A percentile compares a stretch with the other conserved stretches of the same genome.
Conservation (phyloP, 768 basidiomycete genomes). For the Saitozyma podzolica region DNA sequence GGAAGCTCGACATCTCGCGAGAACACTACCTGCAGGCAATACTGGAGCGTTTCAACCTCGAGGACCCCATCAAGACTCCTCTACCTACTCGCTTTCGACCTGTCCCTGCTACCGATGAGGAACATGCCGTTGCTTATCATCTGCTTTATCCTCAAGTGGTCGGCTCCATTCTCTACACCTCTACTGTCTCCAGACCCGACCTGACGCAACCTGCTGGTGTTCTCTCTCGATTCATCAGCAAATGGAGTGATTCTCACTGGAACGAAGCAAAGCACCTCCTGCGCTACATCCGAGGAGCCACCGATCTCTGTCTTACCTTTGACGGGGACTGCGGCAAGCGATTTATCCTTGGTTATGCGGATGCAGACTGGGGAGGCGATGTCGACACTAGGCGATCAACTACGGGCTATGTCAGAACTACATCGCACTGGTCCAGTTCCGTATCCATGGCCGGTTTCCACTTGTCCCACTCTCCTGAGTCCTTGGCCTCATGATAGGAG, state of each 20-base stretch:
- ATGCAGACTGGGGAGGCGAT: conserved; percentile 43
- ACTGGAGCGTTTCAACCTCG: conserved; percentile 3
- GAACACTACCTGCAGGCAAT: conserved; percentile 8
- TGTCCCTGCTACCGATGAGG: too few species aligned
- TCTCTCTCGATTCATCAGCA: too few species aligned
- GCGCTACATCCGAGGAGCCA: conserved; percentile 23
- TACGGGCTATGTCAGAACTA: too few species aligned
- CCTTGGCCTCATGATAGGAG: too few species aligned
- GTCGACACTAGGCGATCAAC: conserved; percentile 47
- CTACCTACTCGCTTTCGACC: conserved; percentile 12
- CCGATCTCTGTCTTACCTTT: conserved; percentile 19
- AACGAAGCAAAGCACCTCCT: conserved; percentile 22
- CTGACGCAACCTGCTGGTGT: conserved; percentile 15
- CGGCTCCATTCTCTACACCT: conserved; percentile 17
- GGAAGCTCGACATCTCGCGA: too few species aligned
- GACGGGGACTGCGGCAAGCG: conserved; percentile 4
- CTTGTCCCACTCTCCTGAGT: too few species aligned
- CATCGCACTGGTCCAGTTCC: too few species aligned
- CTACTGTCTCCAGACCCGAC: conserved; percentile 17
- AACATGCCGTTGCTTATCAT: conserved; percentile 1
- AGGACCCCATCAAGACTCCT: conserved; percentile 9
- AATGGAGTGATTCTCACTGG: conserved; percentile 11
- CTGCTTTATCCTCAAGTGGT: too few species aligned
- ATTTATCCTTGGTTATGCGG: conserved; percentile 17
- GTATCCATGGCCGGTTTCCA: too few species aligned